Conservation (phyloP, 140 eudicot species). For the Anethum foeniculum region DNA sequence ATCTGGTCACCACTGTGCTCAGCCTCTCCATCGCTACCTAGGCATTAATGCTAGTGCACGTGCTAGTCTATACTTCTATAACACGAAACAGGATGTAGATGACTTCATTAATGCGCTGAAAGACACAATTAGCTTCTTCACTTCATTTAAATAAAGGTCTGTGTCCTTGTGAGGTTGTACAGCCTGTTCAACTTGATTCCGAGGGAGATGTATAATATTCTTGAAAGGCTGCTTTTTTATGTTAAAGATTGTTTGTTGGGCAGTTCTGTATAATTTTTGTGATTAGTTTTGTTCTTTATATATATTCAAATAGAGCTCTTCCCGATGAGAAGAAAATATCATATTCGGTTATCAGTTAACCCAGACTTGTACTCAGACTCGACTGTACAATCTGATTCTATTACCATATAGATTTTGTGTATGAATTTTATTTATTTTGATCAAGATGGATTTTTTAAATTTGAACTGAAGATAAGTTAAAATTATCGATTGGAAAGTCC, state of each 20-base stretch:
- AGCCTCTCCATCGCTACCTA: conserved; percentile 86
- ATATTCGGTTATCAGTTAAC: too few relatives aligned
- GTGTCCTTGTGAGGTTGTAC: background rate
- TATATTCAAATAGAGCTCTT: background rate
- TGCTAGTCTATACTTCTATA: conserved; percentile 92
- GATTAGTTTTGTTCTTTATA: background rate
- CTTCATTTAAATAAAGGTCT: conserved; percentile 45
- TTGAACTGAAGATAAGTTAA: too few relatives aligned
- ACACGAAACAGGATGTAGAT: conserved; percentile 87
- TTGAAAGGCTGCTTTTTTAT: background rate
- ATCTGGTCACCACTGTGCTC: conserved; percentile 99
- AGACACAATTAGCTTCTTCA: conserved; percentile 63
- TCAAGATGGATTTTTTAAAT: too few relatives aligned
- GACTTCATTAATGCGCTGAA: conserved; percentile 52
- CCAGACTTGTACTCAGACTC: too few relatives aligned
- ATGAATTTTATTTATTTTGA: too few relatives aligned
- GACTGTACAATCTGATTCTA: too few relatives aligned
- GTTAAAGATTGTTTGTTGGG: background rate
- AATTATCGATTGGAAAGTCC: too few relatives aligned
- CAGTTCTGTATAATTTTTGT: background rate
- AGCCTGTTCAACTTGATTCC: background rate
- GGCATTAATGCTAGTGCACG: conserved; percentile 93
- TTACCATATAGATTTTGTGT: too few relatives aligned
- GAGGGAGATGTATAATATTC: background rate
- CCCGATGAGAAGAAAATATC: too few relatives aligned